phyloP scores from a whole-genome alignment of 176 grass and related monocot genomes.

The Aegilops bicornis region DNA sequence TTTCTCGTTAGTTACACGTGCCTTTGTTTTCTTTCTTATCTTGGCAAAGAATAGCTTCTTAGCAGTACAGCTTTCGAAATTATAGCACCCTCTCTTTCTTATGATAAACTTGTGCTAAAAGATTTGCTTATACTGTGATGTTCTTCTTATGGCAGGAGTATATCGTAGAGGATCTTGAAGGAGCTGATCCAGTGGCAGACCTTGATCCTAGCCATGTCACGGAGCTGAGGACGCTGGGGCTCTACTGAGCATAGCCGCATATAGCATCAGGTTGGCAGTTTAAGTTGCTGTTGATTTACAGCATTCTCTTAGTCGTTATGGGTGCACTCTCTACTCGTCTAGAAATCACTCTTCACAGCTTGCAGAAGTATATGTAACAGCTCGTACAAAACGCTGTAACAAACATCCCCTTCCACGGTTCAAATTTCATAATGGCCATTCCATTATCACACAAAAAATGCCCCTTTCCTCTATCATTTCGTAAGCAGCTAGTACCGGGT shows the following conservation, averaged over 20 bases:
- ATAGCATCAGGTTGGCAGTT: conserved; percentile 32
- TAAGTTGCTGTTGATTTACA: conserved; percentile 4
- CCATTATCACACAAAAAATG: neutral
- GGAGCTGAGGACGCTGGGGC: conserved; percentile 81
- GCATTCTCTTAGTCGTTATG: neutral
- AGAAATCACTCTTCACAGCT: neutral
- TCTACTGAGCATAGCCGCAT: conserved; percentile 69
- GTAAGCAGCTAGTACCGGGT: neutral
- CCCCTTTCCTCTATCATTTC: neutral
- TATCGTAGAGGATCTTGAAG: conserved; percentile 90
- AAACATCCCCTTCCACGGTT: conserved; percentile 9
- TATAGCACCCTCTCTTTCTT: conserved; percentile 1
- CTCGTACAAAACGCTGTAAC: neutral
- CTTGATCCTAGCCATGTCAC: conserved; percentile 88
- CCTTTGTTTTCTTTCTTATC: neutral
- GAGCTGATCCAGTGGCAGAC: conserved; percentile 56
- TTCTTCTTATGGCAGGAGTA: conserved; percentile 66
- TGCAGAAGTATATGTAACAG: conserved; percentile 12
- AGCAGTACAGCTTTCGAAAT: neutral
- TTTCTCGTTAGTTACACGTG: neutral
- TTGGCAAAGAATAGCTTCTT: neutral
- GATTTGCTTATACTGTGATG: conserved; percentile 16
- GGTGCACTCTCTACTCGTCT: neutral
- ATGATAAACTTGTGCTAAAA: neutral
- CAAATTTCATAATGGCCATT: neutral